Base-by-base conservation (phyloP, 495 filamentous ascomycete genomes). In the Aspergillus steynii region DNA sequence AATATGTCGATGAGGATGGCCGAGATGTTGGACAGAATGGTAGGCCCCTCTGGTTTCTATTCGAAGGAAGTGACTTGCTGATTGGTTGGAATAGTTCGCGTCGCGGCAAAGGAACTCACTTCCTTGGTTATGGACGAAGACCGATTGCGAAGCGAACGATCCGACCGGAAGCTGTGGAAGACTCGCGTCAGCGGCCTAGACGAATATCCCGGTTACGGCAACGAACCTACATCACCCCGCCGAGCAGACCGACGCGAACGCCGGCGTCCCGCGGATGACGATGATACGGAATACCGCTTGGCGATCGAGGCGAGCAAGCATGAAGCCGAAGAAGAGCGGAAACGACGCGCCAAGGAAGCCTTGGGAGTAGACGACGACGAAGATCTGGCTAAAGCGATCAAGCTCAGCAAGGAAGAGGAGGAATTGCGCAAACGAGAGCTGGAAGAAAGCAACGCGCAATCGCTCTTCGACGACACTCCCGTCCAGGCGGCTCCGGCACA, bases 251-350 rank as follows among this genome's bases (percentile, higher is more conserved):
- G 80, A 27, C 76, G 76, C 7, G 75, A 78, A 34, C 68, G 80
- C 56, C 75, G 77, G 62, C 76, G 75, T 62, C 68, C 68, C 52
- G 60, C 73, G 32, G 82, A 80, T 46, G 92, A 97, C 58, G 92
- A 98, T 52, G 95, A 99, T 74, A 80, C 92, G 45, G 96, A 99
- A 71, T 97, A 96, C 74, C 86, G 80, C 66, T 76, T 99, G 64
- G 96, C 96, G 1, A 88, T 99, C 55, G 96, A 99, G 76, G 96
- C 96, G 25, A 97, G 94, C 79, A 98, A 96, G 72, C 82, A 87
- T 60, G 93, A 98, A 65, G 95, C 95, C 54, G 96, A 98, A 70
- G 95, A 97, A 67, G 96, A 98, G 62, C 85, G 86, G 67, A 91
- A 82, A 72, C 80, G 87, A 56, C 80, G 87, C 15, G 79, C 80